Base-by-base conservation (phyloP, 768 basidiomycete genomes). In the Leucosporidium yakuticum region DNA sequence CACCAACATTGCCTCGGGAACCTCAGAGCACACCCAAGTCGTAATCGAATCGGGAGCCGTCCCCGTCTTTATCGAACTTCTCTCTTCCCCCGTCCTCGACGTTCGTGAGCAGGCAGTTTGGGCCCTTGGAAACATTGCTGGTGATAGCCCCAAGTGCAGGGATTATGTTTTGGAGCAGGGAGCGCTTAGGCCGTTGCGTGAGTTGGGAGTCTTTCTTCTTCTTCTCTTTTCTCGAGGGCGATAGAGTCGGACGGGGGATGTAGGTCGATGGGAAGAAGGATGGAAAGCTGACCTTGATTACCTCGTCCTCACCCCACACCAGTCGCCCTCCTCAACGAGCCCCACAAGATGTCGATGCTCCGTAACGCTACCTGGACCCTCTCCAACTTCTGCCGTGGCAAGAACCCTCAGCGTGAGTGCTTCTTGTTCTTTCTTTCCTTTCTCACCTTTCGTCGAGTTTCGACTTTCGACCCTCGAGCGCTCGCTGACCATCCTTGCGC, bases 81-180 rank as follows among this genome's bases (percentile, higher is more conserved):
- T 98, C 51, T 93, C 91, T 14, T 96, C 94, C n/a, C 77, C 86
- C 53, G 92, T 96, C 48, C 83, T 93, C 67, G 96, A 99, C 80
- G 96, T 99, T 69, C 88, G 95, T 68, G 96, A 99, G 81, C 96
- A 99, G 81, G 96, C 96, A 31, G 96, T 99, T 31, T 99, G 95
- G 96, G 96, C 96, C 27, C 84, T 99, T 68, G 96, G 96, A 66
- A 99, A 99, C 81, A 98, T 99, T 72, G 96, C 96, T 62, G 96
- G 96, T 68, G 96, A 99, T 80, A 95, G 92, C 73, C 96, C 96
- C 27, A 87, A 89, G 77, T 99, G 96, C 84, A 83, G 96, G 76
- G 96, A 99, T 78, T 94, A 93, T 75, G 96, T 98, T 62, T 85
- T 99, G 60, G 87, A 91, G 76, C 86, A 90, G 77, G 93, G 93